phyloP scores from a whole-genome alignment of 2,329 filamentous ascomycete species.

The Botrytis hyacinthi region DNA sequence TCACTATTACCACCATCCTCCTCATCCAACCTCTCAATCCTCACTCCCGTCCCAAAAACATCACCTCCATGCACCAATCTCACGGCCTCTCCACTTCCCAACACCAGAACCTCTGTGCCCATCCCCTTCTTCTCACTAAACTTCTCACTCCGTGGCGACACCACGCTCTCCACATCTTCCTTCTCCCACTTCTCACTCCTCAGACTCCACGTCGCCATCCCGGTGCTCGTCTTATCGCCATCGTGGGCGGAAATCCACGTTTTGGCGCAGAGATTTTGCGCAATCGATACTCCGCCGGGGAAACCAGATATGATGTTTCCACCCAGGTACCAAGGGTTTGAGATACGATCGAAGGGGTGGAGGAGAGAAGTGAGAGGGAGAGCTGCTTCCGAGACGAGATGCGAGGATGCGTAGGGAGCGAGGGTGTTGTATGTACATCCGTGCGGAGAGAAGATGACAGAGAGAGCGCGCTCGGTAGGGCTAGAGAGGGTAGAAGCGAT shows the following conservation, averaged over 20 bases:
- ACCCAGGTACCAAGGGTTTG: conserved; percentile 60
- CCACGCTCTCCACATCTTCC: conserved; percentile 46
- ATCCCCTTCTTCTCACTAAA: conserved; percentile 26
- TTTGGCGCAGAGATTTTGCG: conserved; percentile 50
- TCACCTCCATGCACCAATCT: conserved; percentile 36
- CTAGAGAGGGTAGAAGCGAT: conserved; percentile 34
- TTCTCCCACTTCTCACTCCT: conserved; percentile 46
- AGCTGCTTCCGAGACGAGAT: conserved; percentile 55
- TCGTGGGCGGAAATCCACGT: conserved; percentile 63
- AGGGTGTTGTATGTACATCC: conserved; percentile 56
- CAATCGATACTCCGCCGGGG: conserved; percentile 57
- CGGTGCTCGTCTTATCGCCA: conserved; percentile 55
- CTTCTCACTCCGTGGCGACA: conserved; percentile 33
- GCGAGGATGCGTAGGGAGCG: conserved; percentile 53
- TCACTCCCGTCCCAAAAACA: conserved; percentile 39
- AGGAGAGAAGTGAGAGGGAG: conserved; percentile 63
- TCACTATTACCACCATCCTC: background rate
- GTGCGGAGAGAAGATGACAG: conserved; percentile 64
- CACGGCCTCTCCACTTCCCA: conserved; percentile 47
- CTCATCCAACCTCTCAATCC: conserved; percentile 39
- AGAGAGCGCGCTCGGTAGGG: conserved; percentile 49
- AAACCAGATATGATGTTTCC: conserved; percentile 57
- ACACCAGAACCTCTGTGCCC: conserved; percentile 44
- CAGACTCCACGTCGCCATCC: conserved; percentile 51
- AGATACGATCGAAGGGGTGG: conserved; percentile 60